Conservation (phyloP, 208 protist species). For the Trichomonas gallinae region DNA sequence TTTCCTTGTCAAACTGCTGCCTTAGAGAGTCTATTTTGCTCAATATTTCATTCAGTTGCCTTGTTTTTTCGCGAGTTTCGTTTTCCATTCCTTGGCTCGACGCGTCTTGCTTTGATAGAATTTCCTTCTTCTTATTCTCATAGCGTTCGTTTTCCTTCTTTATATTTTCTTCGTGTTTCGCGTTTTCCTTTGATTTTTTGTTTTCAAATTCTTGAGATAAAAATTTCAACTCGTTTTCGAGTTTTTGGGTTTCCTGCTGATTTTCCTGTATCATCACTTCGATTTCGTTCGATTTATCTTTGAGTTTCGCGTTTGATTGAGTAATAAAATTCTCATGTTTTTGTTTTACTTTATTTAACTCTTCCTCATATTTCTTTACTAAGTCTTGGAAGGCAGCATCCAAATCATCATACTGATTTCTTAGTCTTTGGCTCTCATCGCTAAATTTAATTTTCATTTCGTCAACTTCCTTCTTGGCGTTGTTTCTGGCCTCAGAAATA, state of each 20-base stretch:
- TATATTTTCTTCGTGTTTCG: not conserved
- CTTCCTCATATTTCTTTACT: not conserved
- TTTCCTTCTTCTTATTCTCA: not conserved
- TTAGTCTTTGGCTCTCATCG: not conserved
- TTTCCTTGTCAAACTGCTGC: not conserved
- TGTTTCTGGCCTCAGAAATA: not conserved
- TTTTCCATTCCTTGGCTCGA: not conserved
- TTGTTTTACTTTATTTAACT: not conserved
- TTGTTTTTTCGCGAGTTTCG: not conserved
- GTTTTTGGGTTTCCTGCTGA: not conserved
- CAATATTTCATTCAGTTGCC: not conserved
- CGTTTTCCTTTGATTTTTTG: not conserved
- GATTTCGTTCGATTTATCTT: not conserved
- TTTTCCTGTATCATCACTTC: not conserved
- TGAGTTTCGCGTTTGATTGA: not conserved
- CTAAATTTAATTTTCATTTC: not conserved
- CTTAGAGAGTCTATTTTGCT: not conserved
- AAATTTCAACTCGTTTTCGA: not conserved
- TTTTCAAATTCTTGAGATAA: not conserved
- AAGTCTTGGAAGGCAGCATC: not conserved
- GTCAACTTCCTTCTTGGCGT: not conserved
- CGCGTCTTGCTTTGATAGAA: not conserved
- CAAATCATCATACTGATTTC: not conserved
- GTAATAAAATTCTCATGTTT: not conserved
- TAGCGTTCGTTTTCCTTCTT: not conserved